Evolutionary conservation across 805 yeast species (phyloP).

Genomic region (Wickerhamiella qilinensis): DNA sequence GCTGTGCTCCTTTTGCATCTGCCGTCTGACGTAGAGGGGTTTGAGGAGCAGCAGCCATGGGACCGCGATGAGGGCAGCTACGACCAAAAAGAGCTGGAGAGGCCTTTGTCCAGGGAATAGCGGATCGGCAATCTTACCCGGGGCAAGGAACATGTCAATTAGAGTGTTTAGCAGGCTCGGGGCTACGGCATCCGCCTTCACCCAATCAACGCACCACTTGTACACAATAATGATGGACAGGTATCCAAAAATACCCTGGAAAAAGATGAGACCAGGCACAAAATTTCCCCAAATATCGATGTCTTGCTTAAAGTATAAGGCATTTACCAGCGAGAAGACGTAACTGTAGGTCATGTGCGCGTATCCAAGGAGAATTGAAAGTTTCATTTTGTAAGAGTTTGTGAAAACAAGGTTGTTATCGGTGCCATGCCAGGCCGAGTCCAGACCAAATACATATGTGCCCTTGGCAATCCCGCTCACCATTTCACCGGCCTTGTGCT

Average conservation of each 20-base stretch:
- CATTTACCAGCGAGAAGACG: constrained; percentile 71
- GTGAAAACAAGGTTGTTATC: constrained; percentile 82
- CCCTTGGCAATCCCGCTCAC: constrained; percentile 43
- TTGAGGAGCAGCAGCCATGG: constrained; percentile 81
- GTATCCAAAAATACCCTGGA: constrained; percentile 95
- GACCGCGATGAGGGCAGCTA: constrained; percentile 73
- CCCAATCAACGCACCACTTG: constrained; percentile 94
- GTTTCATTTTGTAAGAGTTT: constrained; percentile 94
- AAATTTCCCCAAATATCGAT: constrained; percentile 87
- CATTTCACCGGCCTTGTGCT: constrained; percentile 47
- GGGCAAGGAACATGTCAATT: constrained; percentile 87
- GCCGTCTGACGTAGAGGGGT: constrained; percentile 54
- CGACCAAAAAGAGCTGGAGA: constrained; percentile 55
- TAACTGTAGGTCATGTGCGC: constrained; percentile 86
- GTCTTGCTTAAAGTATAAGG: constrained; percentile 44
- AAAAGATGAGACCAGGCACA: constrained; percentile 81
- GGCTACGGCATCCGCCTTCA: constrained; percentile 55
- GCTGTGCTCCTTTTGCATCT: constrained; percentile 33
- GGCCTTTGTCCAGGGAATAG: constrained; percentile 65
- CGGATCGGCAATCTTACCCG: constrained; percentile 72
- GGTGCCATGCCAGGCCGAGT: constrained; percentile 94
- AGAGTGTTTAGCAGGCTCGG: constrained; percentile 91
- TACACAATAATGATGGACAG: constrained; percentile 70
- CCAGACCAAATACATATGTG: constrained; percentile 76
- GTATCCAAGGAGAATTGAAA: constrained; percentile 88